Conservation (phyloP, 257 asterid genomes). For the Solanum chmielewskii region DNA sequence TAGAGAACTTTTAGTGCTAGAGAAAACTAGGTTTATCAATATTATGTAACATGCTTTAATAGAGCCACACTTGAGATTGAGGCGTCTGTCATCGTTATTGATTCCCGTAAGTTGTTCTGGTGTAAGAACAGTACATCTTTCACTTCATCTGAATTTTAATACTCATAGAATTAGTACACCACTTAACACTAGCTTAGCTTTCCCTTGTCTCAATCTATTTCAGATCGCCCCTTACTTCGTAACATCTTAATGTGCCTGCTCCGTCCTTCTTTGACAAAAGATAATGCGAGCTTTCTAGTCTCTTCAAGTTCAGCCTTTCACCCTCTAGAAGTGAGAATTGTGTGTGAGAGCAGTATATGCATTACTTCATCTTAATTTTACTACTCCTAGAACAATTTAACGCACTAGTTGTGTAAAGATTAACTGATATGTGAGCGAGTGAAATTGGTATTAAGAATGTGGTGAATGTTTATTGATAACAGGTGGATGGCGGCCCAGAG, state of each 20-base stretch:
- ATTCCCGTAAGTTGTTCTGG: neutral
- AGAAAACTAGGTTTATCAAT: neutral
- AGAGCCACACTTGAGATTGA: neutral
- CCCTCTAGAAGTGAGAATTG: neutral
- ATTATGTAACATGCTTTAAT: neutral
- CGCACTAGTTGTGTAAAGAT: neutral
- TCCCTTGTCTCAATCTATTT: neutral
- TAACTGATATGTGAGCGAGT: neutral
- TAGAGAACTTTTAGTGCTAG: neutral
- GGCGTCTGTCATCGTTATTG: neutral
- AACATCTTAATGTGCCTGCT: neutral
- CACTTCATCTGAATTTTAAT: neutral
- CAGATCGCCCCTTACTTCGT: neutral
- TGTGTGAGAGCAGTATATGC: neutral
- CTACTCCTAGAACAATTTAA: neutral
- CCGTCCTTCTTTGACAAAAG: neutral
- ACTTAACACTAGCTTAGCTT: neutral
- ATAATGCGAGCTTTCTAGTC: neutral
- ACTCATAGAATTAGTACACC: neutral
- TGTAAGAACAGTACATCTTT: neutral
- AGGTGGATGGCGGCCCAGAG: slow-evolving; percentile 99
- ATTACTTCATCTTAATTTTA: neutral
- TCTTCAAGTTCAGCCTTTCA: neutral
- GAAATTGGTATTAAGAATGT: neutral
- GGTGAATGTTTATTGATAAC: slow-evolving; percentile 10